Evolutionary conservation across 345 rosid genomes (phyloP).

Genomic region (Hibiscus tridactylites): DNA sequence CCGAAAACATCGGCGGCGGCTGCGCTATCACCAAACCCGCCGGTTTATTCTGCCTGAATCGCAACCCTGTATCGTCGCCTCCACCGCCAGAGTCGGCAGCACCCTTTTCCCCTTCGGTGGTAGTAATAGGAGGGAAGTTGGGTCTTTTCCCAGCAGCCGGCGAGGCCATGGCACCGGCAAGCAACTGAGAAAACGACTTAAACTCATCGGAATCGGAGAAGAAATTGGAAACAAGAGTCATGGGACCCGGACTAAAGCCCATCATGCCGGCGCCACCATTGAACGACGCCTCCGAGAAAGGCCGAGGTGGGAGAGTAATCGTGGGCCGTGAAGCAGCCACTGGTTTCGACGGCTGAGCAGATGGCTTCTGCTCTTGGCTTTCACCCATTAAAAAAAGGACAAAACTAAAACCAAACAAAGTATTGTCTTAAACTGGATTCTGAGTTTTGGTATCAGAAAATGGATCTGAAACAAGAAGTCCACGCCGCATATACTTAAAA

Average conservation of each 20-base stretch:
- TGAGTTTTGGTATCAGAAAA: neutral
- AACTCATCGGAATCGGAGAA: conserved; percentile 65
- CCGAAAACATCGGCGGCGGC: conserved; percentile 38
- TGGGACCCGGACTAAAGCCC: conserved; percentile 85
- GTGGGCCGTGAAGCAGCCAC: conserved; percentile 34
- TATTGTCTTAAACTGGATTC: neutral
- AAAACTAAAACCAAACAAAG: neutral
- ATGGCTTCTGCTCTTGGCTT: conserved; percentile 21
- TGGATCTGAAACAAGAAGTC: conserved; percentile 40
- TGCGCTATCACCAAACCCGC: conserved; percentile 38
- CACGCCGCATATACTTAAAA: conserved; percentile 24
- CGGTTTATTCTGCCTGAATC: conserved; percentile 41
- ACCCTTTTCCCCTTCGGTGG: neutral
- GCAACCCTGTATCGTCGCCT: conserved; percentile 29
- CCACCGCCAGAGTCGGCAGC: conserved; percentile 16
- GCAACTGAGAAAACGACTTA: conserved; percentile 69
- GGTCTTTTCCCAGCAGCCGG: conserved; percentile 27
- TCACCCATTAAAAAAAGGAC: conserved; percentile 30
- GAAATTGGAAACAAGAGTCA: conserved; percentile 70
- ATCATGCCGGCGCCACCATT: conserved; percentile 19
- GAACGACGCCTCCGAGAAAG: conserved; percentile 36
- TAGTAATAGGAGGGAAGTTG: neutral
- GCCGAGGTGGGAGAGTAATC: conserved; percentile 51
- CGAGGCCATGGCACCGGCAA: conserved; percentile 75
- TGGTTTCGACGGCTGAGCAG: conserved; percentile 26